phyloP scores from a whole-genome alignment of 192 early-diverging fungal genomes.

The Dissophora ornata region DNA sequence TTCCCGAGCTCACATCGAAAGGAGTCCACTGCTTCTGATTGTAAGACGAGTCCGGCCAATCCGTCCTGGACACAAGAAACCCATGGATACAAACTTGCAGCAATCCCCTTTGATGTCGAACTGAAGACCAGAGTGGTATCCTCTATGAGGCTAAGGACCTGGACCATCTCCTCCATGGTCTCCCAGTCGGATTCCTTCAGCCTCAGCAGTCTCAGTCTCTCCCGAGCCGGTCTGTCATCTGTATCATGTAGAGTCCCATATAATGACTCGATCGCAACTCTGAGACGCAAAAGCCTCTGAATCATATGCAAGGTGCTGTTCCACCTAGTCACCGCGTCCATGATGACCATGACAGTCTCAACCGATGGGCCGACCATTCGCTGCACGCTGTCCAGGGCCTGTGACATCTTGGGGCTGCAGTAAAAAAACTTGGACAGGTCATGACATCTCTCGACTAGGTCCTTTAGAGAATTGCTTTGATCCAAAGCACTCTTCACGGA shows the following conservation, averaged over 20 bases:
- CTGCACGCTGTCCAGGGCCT: conserved; percentile 2
- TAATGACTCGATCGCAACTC: background rate
- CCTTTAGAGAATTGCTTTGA: background rate
- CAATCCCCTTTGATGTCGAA: conserved; percentile 3
- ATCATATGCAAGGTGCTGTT: conserved; percentile 15
- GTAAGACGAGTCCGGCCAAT: too few relatives aligned
- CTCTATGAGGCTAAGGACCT: background rate
- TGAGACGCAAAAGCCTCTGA: background rate
- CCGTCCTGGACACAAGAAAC: background rate
- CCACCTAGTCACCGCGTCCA: conserved; percentile 10
- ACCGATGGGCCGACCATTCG: background rate
- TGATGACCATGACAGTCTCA: background rate
- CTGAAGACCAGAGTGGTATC: background rate
- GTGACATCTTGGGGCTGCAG: conserved; percentile 14
- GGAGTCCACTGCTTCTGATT: too few relatives aligned
- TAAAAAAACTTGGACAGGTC: conserved; percentile 6
- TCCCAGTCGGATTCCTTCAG: background rate
- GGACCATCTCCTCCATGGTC: background rate
- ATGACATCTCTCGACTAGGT: conserved; percentile 6
- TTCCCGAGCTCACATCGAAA: too few relatives aligned
- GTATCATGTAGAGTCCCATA: too few relatives aligned
- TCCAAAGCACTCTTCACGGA: background rate
- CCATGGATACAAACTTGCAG: conserved; percentile 9
- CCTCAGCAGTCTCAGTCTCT: background rate
- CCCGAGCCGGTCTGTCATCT: too few relatives aligned